Percentiles rank a stretch among this genome's conserved stretches.
phyloP scores from a whole-genome alignment of 352 stramenopile genomes.

The Phytophthora macrochlamydospora region DNA sequence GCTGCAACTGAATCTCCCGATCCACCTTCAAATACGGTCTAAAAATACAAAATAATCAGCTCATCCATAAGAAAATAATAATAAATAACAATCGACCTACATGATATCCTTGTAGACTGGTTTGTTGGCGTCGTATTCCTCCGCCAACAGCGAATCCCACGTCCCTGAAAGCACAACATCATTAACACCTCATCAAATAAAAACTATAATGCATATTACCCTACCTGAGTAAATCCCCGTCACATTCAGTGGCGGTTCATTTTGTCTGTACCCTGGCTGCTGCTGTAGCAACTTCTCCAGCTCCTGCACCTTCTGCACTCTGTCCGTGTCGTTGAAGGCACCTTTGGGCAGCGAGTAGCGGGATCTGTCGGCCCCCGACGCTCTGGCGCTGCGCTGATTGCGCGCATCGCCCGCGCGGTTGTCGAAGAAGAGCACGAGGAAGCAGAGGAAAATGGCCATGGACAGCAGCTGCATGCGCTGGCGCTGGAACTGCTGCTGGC shows the following conservation, averaged over 20 bases:
- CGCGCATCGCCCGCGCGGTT: slow-evolving; percentile 62
- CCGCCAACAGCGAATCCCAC: slow-evolving; percentile 60
- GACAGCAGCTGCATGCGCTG: slow-evolving; percentile 88
- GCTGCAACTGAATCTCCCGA: slow-evolving; percentile 74
- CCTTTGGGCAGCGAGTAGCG: slow-evolving; percentile 51
- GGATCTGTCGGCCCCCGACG: slow-evolving; percentile 12
- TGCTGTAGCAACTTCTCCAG: slow-evolving; percentile 54
- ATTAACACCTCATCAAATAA: slow-evolving; percentile 1
- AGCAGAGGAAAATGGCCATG: slow-evolving; percentile 89
- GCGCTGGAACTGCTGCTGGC: slow-evolving; percentile 87
- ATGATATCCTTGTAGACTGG: slow-evolving; percentile 71
- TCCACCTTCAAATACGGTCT: slow-evolving; percentile 79
- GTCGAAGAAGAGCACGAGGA: slow-evolving; percentile 88
- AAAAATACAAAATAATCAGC: too few relatives aligned
- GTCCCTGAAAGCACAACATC: slow-evolving; percentile 27
- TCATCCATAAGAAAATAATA: background rate
- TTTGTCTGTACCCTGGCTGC: slow-evolving; percentile 52
- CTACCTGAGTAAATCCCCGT: slow-evolving; percentile 81
- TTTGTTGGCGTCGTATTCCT: slow-evolving; percentile 67
- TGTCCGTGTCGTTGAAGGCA: slow-evolving; percentile 70
- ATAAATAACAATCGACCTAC: slow-evolving; percentile 20
- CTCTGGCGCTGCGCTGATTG: slow-evolving; percentile 25
- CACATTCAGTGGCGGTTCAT: slow-evolving; percentile 57
- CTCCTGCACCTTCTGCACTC: slow-evolving; percentile 49
- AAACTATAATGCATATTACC: background rate